Evolutionary conservation across 2,329 filamentous ascomycete genomes (phyloP), one percentile per base, ranked within the genome.

Genomic region (Trichoderma brevicompactum): DNA sequence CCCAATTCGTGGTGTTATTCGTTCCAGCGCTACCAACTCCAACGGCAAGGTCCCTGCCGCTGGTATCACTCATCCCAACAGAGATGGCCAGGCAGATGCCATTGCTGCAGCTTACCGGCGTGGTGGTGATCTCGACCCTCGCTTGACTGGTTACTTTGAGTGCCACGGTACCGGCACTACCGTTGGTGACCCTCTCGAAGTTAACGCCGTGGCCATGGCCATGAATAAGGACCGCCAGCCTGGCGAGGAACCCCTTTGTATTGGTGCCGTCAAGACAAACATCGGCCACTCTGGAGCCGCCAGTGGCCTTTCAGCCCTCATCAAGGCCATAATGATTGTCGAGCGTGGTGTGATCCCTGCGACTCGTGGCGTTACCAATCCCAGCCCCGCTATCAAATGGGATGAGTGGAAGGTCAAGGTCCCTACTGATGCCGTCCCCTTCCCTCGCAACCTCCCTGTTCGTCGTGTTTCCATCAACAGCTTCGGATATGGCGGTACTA

Each of bases 141-240:
- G 54, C 1, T 40, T 66, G 32, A 72, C 71, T 1, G 69, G 54
- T 32, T 70, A 70, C 49, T 66, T 75, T 8, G 83, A 86, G 69
- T 79, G 79, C 13, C 84, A 86, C 70, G 83, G 83, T 15, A 85
- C 83, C 0, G 83, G 83, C 8, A 86, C 84, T 12, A 74, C 75
- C 23, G 79, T 81, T 1, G 84, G 84, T 3, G 83, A 86, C 66
- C 82, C 83, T 0, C 79, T 81, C 23, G 84, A 86, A 68, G 80
- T 80, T 1, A 75, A 74, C 8, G 78, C 79, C 0, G 72, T 83
- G 5, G 70, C 68, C 0, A 66, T 65, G 0, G 69, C 76, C 0
- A 79, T 80, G 82, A 80, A 78, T 85, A 49, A 72, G 76, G 2
- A 68, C 58, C 64, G 64, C 65, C 54, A 50, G 64, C 23, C 32